Percentiles rank a stretch among this genome's conserved stretches.
Conservation (phyloP, 2,329 filamentous ascomycete species). For the Fusarium oligoseptatum region DNA sequence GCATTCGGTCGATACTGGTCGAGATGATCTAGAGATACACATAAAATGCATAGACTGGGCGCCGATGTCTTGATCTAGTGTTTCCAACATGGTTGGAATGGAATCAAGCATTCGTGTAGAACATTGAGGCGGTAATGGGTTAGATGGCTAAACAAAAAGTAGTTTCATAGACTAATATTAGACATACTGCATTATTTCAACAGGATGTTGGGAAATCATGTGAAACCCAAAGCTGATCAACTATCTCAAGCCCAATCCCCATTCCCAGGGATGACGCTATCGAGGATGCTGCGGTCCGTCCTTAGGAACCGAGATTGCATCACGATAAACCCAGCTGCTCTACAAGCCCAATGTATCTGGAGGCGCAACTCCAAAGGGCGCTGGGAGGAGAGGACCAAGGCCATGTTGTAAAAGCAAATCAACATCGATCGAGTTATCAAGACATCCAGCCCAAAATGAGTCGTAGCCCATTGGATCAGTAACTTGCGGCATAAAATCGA, state of each 20-base stretch:
- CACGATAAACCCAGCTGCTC: not conserved
- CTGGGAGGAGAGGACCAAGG: conserved; percentile 19
- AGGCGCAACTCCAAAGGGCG: conserved; percentile 12
- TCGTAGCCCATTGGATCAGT: conserved; percentile 13
- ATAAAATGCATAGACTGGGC: not conserved
- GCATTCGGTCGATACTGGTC: no score
- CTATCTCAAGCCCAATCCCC: no score
- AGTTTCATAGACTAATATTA: not conserved
- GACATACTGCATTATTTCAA: not conserved
- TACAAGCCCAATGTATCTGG: not conserved
- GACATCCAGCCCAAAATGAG: conserved; percentile 16
- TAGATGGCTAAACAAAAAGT: not conserved
- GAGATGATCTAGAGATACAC: not conserved
- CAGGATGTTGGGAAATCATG: not conserved
- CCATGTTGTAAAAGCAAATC: conserved; percentile 31
- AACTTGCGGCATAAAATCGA: not conserved
- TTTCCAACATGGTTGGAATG: not conserved
- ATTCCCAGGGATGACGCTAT: not conserved
- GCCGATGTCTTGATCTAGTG: not conserved
- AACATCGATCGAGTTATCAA: conserved; percentile 23
- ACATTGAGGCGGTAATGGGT: not conserved
- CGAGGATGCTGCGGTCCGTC: not conserved
- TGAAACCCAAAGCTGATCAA: not conserved
- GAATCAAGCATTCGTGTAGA: not conserved
- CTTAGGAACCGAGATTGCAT: not conserved